A percentile compares a stretch with the other conserved stretches of the same genome.
Evolutionary conservation across 306 rosid genomes (phyloP).

Genomic region (Echinosophora koreensis): DNA sequence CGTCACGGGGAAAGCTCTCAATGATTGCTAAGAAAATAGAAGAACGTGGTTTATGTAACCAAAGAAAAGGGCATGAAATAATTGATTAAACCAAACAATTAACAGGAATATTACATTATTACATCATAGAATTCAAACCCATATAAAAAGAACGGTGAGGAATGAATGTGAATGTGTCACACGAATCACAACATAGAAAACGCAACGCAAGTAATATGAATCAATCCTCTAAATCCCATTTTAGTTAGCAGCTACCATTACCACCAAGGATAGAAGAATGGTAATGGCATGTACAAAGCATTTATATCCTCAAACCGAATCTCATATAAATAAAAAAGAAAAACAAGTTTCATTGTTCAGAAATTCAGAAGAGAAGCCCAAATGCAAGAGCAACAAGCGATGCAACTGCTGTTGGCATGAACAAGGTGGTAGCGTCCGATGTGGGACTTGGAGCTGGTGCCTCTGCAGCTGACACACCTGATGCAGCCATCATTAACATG

Average conservation of each 20-base stretch:
- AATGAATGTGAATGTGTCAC: constrained; percentile 32
- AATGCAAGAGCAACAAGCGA: constrained; percentile 45
- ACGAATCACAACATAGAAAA: background rate
- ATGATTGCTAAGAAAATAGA: too few relatives aligned
- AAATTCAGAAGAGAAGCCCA: constrained; percentile 43
- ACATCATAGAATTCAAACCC: too few relatives aligned
- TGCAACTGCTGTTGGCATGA: constrained; percentile 47
- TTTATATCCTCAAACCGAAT: background rate
- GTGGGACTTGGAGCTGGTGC: constrained; percentile 62
- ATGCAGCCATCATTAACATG: constrained; percentile 40
- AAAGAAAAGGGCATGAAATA: background rate
- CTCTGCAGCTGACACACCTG: constrained; percentile 38
- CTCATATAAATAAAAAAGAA: background rate
- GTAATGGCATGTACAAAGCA: background rate
- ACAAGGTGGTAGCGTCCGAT: constrained; percentile 51
- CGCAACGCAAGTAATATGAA: background rate
- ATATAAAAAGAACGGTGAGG: background rate
- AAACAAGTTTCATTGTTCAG: background rate
- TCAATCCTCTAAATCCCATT: background rate
- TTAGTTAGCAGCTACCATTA: background rate
- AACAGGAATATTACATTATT: too few relatives aligned
- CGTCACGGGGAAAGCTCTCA: too few relatives aligned
- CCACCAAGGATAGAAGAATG: background rate
- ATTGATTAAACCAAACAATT: too few relatives aligned
- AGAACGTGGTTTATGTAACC: too few relatives aligned